Percentiles rank a stretch among this genome's conserved stretches.
Evolutionary conservation across 129 eudicot species (phyloP).

Genomic region (Escallonia herrerae): DNA sequence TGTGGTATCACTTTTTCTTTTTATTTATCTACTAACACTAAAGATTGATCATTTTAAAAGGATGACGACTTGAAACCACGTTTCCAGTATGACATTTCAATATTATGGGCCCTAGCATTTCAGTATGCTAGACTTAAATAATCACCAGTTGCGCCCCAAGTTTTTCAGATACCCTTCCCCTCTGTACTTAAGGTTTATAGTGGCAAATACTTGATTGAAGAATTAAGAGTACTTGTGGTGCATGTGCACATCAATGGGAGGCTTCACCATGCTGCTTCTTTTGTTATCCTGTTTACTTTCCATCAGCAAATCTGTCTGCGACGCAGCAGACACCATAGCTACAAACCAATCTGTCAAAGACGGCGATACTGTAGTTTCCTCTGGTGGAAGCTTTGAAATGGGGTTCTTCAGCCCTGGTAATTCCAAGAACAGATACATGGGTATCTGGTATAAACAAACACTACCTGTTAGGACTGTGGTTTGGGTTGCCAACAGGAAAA

Average conservation of each 20-base stretch:
- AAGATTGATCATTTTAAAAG: too few species aligned
- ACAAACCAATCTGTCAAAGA: neutral
- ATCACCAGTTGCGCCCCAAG: too few species aligned
- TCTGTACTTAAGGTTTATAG: too few species aligned
- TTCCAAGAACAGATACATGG: neutral
- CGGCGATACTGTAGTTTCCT: neutral
- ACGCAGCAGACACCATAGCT: neutral
- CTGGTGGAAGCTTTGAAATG: conserved; percentile 1
- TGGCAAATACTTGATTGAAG: too few species aligned
- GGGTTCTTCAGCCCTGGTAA: neutral
- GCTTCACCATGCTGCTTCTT: neutral
- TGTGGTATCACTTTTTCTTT: too few species aligned
- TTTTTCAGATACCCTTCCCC: too few species aligned
- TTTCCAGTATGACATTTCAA: too few species aligned
- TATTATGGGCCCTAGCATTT: too few species aligned
- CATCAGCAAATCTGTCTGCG: neutral
- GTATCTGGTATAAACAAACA: conserved; percentile 14
- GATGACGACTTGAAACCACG: too few species aligned
- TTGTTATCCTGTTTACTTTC: neutral
- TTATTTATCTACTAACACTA: too few species aligned
- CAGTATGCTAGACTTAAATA: too few species aligned
- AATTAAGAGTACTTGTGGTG: too few species aligned
- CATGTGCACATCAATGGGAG: neutral
- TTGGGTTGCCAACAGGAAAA: conserved; percentile 23
- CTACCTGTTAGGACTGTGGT: neutral